These are phyloP conservation scores for Colletotrichum limetticola DNA, from an alignment of 2,329 filamentous ascomycete species.

Conservation along the genomic window DNA sequence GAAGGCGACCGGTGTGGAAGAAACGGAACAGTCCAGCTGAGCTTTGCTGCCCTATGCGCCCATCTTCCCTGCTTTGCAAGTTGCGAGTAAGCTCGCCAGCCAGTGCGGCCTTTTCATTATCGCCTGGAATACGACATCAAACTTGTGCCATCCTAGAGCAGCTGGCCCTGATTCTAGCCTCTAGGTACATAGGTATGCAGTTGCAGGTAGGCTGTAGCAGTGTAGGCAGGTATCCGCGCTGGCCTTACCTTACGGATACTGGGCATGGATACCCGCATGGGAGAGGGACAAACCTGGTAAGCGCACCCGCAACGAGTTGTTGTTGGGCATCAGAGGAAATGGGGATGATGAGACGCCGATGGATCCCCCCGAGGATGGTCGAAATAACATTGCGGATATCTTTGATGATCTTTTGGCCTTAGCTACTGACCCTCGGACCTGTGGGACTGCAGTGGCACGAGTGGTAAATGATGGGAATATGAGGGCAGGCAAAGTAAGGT, in stretches of 20 bases:
- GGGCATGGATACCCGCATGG: not conserved
- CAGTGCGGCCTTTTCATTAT: not conserved
- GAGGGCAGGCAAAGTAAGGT: no score
- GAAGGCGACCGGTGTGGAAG: not conserved
- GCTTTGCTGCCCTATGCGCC: not conserved
- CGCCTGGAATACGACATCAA: conserved; percentile 6
- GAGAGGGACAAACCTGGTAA: conserved; percentile 1
- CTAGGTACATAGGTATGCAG: not conserved
- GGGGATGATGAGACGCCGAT: not conserved
- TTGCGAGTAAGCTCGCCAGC: not conserved
- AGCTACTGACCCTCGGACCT: no score
- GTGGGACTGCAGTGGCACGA: no score
- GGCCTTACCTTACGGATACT: not conserved
- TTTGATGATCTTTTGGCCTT: not conserved
- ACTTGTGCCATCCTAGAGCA: not conserved
- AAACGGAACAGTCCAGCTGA: not conserved
- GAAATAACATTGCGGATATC: conserved; percentile 1
- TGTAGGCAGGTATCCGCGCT: not conserved
- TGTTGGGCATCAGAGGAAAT: conserved; percentile 14
- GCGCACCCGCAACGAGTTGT: conserved; percentile 1
- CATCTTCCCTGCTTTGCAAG: not conserved
- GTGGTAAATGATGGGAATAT: no score
- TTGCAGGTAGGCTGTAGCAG: not conserved
- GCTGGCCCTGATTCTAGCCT: not conserved
- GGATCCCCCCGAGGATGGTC: not conserved